Percentiles rank a stretch among this genome's conserved stretches.
Evolutionary conservation across 352 stramenopile species (phyloP).

Genomic region (Pelagophyceae sp.): DNA sequence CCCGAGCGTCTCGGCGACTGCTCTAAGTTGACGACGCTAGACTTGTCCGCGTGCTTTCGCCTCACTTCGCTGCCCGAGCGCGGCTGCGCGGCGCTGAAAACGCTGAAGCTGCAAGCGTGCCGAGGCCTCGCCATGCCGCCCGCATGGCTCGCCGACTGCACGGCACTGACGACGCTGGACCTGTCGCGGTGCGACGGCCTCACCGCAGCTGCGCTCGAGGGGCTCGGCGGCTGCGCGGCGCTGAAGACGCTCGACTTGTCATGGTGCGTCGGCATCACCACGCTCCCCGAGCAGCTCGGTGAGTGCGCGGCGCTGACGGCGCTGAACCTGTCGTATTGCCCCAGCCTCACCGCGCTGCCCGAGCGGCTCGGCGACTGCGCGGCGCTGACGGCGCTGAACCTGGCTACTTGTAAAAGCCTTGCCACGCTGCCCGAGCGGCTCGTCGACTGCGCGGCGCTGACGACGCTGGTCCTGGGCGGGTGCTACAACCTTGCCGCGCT

Average conservation of each 20-base stretch:
- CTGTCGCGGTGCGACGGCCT: not conserved
- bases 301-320: not conserved
- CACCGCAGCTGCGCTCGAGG: not conserved
- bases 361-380: too few relatives aligned
- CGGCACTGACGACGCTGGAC: not conserved
- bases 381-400: too few relatives aligned
- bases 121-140: not conserved
- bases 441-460: too few relatives aligned
- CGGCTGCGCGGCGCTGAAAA: not conserved
- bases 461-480: not conserved
- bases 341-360: too few relatives aligned
- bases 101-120: not conserved
- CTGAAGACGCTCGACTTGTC: not conserved
- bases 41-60: not conserved
- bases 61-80: not conserved
- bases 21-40: not conserved
- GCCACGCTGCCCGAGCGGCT: too few relatives aligned
- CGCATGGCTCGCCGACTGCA: not conserved
- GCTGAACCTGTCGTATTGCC: too few relatives aligned
- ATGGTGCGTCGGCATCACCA: not conserved
- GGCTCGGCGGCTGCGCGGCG: not conserved
- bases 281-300: not conserved
- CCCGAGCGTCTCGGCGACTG: not conserved
- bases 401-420: not conserved
- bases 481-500: not conserved